A percentile compares a stretch with the other conserved stretches of the same genome.
phyloP scores from a whole-genome alignment of 2,329 filamentous ascomycete genomes.

The Neonectria sp. region DNA sequence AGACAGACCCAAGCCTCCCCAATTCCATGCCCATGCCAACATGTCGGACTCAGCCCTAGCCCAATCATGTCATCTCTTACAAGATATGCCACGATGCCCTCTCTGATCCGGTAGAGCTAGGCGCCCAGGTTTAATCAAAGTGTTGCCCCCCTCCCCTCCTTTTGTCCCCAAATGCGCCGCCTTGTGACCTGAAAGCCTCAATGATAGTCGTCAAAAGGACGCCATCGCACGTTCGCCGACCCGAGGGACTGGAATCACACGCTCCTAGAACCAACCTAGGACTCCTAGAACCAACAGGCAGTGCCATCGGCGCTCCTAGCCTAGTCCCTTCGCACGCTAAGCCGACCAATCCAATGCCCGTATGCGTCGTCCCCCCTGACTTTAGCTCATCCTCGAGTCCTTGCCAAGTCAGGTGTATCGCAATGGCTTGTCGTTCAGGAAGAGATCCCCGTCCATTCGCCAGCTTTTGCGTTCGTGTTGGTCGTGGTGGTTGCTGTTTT shows the following conservation, averaged over 20 bases:
- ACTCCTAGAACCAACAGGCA: constrained; percentile 29
- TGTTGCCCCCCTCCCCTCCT: not conserved
- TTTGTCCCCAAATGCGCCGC: constrained; percentile 28
- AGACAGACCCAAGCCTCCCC: constrained; percentile 32
- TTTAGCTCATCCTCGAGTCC: not conserved
- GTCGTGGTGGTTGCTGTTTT: constrained; percentile 10
- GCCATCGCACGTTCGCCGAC: constrained; percentile 25
- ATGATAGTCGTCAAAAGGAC: constrained; percentile 29
- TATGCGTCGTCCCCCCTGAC: not conserved
- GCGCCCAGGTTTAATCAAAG: not conserved
- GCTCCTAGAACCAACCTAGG: constrained; percentile 26
- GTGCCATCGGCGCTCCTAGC: constrained; percentile 31
- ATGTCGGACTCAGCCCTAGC: not conserved
- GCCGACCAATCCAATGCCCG: constrained; percentile 10
- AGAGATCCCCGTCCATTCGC: not conserved
- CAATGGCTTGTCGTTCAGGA: not conserved
- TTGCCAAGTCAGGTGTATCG: not conserved
- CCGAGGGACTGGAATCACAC: constrained; percentile 38
- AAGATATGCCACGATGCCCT: constrained; percentile 9
- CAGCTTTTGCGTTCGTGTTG: constrained; percentile 10
- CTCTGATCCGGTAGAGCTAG: not conserved
- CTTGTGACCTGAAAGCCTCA: constrained; percentile 35
- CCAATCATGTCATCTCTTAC: constrained; percentile 5
- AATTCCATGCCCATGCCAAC: not conserved
- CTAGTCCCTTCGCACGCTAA: constrained; percentile 24